Base-by-base conservation (phyloP, 192 early-diverging fungal genomes). In the Umbelopsis sp. region DNA sequence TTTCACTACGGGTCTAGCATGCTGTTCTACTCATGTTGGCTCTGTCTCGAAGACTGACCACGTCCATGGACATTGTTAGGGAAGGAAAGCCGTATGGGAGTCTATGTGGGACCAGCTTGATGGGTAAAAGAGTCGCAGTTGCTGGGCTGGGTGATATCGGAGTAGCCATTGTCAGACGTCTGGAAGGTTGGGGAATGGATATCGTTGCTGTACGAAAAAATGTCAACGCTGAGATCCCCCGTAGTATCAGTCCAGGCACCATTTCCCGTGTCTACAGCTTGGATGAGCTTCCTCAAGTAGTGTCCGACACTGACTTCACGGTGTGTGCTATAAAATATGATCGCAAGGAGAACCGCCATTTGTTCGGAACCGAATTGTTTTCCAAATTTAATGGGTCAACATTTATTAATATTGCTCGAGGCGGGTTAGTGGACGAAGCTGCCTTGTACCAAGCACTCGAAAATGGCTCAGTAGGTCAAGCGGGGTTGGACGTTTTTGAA, bases 111-210 rank as follows among this genome's bases (percentile, higher is more conserved):
- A 44, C 20, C n/a, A 51, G 68, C 35, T 22, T 85, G 52, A 65
- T 50, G 48, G 80, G 68, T 16, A 87, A 88, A 74, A 78, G 76
- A 2, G 72, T 90, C 4, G 85, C 85, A 3, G 75, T 90, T 49
- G 81, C 88, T 35, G 88, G 88, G 15, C 72, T 88, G 61, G 88
- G 88, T 3, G 80, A 83, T 15, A 88, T 88, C 48, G 88, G 86
- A 0, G 70, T 77, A 11, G 86, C 84, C 2, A 78, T 88, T 21
- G 84, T 81, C 35, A 66, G 72, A 30, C 79, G 88, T 15, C 78
- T 86, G 1, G 37, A 52, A 27, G 67, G 75, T 3, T 80, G 77
- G 23, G 76, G 79, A 1, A 82, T 88, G 80, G 75, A 82, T 21
- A 51, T 83, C 4, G 67, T 75, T 10, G 69, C 61, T 10, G 55